Evolutionary conservation across 2,329 filamentous ascomycete species (phyloP), one percentile per base, ranked within the genome.

Genomic region (Plenodomus lindquistii): DNA sequence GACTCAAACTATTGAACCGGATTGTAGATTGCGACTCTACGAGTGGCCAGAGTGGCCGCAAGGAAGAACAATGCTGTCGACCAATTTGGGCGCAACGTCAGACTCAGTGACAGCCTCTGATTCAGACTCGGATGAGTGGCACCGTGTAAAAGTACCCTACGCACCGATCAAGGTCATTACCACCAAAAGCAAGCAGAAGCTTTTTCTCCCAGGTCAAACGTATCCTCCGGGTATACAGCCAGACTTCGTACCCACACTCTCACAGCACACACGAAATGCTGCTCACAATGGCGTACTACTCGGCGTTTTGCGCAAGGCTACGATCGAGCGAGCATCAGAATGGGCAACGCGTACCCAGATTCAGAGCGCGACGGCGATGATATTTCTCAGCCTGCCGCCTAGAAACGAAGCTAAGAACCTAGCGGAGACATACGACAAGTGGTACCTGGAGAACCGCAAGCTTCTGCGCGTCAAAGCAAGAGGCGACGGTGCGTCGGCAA

Each of bases 291-390:
- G 68, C 2, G 44, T 59, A 8, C 27, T 66, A 7, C 40, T 52
- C 6, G 57, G 59, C 2, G 29, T 59, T 0, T 52, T 72, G 0
- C 42, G 52, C 10, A 52, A 54, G 7, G 65, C 67, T 1, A 29
- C 38, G 0, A 59, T 70, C 21, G 67, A 71, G 37, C 50, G 46
- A 13, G 68, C 57, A 7, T 11, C 40, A 2, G 27, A 57, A 1
- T 72, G 69, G 69, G 56, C 57, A 2, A n/a, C 37, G 2, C 61
- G 66, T 11, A 70, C 68, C 0, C 42, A 48, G 2, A 46, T 70
- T 0, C 65, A 70, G 35, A 55, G 54, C 18, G 65, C 58, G 52
- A 67, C 64, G 27, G 67, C 58, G 0, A 40, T 49, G 0, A 63
- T 72, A 46, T 70, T 60, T 37, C 63, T 72, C 18, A n/a, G 57